Conservation (phyloP, 371 early-diverging fungal species). For the Mucor mucedo region DNA sequence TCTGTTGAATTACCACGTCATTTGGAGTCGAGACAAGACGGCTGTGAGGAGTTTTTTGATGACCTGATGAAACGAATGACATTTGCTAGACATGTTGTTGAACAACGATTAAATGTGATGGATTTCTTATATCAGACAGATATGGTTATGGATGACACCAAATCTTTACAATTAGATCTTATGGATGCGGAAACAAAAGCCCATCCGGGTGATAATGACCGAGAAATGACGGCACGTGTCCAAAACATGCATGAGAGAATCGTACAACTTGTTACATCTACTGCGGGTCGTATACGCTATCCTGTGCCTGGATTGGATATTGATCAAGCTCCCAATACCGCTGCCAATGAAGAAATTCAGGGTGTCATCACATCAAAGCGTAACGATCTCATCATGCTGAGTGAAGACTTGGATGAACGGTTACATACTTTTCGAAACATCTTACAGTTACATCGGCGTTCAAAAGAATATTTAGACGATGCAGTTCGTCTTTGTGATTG, state of each 20-base stretch:
- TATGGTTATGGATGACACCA: slow-evolving; percentile 23
- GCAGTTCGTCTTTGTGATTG: slow-evolving; percentile 43
- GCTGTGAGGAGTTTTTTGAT: slow-evolving; percentile 44
- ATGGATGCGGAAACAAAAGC: slow-evolving; percentile 30
- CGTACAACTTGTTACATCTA: slow-evolving; percentile 41
- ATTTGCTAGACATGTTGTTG: slow-evolving; percentile 50
- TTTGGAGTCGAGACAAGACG: slow-evolving; percentile 44
- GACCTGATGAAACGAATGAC: slow-evolving; percentile 38
- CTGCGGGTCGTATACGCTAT: slow-evolving; percentile 42
- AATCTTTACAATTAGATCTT: slow-evolving; percentile 15
- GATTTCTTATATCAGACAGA: slow-evolving; percentile 47
- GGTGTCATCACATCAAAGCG: slow-evolving; percentile 34
- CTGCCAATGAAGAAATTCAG: slow-evolving; percentile 37
- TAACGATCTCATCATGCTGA: slow-evolving; percentile 31
- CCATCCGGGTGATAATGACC: slow-evolving; percentile 39
- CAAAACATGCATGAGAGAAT: slow-evolving; percentile 45
- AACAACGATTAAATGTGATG: slow-evolving; percentile 51
- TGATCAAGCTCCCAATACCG: slow-evolving; percentile 36
- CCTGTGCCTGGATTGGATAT: slow-evolving; percentile 30
- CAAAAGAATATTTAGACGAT: slow-evolving; percentile 41
- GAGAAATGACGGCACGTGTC: slow-evolving; percentile 43
- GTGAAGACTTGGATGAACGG: slow-evolving; percentile 39
- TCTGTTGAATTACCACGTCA: slow-evolving; percentile 42
- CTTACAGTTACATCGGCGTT: slow-evolving; percentile 35
- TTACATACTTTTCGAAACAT: slow-evolving; percentile 38